A percentile compares a stretch with the other conserved stretches of the same genome.
These are phyloP conservation scores for Acephala macrosclerotiorum DNA, from an alignment of 2,329 filamentous ascomycete species.

Conservation along the genomic window DNA sequence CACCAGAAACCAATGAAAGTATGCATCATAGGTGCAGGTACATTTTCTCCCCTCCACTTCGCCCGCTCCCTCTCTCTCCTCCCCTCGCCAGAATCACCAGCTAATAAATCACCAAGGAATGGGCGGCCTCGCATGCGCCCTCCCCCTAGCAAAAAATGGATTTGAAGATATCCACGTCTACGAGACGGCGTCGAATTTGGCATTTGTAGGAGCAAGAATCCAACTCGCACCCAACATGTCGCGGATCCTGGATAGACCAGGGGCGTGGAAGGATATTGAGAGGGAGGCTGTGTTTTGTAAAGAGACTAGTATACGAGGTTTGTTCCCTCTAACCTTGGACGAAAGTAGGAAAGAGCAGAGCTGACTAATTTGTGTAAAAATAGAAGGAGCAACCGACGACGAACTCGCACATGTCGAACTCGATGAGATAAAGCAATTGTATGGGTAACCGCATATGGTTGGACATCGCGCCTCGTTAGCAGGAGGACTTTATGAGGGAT, in stretches of 20 bases:
- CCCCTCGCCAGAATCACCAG: not conserved
- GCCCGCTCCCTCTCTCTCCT: not conserved
- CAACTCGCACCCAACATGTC: conserved; percentile 86
- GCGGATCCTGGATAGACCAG: conserved; percentile 75
- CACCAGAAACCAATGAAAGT: not conserved
- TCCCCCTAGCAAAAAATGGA: conserved; percentile 78
- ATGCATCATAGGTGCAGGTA: conserved; percentile 4
- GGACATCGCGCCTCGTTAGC: conserved; percentile 79
- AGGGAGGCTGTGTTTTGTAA: conserved; percentile 73
- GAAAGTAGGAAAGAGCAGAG: not conserved
- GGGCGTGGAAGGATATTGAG: conserved; percentile 75
- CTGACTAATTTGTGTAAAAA: not conserved
- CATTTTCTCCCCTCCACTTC: not conserved
- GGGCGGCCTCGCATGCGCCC: conserved; percentile 76
- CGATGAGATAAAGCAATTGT: conserved; percentile 69
- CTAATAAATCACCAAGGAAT: conserved; percentile 63
- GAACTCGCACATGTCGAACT: conserved; percentile 77
- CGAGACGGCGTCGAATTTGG: conserved; percentile 75
- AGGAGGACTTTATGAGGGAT: conserved; percentile 73
- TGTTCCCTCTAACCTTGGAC: conserved; percentile 27
- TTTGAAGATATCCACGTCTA: conserved; percentile 78
- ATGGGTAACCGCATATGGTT: conserved; percentile 80
- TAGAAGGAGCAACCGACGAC: conserved; percentile 70
- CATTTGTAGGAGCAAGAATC: conserved; percentile 86
- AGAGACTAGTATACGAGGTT: conserved; percentile 75